A percentile compares a stretch with the other conserved stretches of the same genome.
phyloP scores from a whole-genome alignment of 1,139 yeast species.

The Kodamaea arcana region DNA sequence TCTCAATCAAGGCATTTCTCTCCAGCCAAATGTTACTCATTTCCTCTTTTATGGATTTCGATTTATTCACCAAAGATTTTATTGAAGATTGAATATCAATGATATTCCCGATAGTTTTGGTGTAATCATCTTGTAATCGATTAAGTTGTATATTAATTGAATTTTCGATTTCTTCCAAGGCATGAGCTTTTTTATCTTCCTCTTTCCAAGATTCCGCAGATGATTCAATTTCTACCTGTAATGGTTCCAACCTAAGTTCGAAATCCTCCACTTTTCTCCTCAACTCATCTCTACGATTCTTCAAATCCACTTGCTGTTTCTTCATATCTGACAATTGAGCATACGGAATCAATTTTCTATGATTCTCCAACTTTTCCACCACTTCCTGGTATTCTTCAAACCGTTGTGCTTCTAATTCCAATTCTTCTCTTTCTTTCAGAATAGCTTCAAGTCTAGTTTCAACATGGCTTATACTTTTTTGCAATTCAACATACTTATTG shows the following conservation, averaged over 20 bases:
- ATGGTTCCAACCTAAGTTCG: constrained; percentile 27
- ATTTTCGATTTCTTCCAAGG: constrained; percentile 6
- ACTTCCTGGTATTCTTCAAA: constrained; percentile 38
- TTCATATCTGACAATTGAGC: constrained; percentile 56
- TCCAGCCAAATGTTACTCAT: constrained; percentile 18
- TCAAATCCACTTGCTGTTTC: constrained; percentile 35
- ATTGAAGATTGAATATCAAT: constrained; percentile 17
- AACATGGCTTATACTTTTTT: constrained; percentile 24
- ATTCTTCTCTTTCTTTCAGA: constrained; percentile 24
- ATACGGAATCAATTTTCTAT: constrained; percentile 55
- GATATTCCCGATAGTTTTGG: constrained; percentile 17
- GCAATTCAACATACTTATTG: constrained; percentile 25
- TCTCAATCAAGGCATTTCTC: constrained; percentile 8
- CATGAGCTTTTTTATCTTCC: too few species aligned
- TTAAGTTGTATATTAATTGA: constrained; percentile 5
- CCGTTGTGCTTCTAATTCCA: constrained; percentile 38
- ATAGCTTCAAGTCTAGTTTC: constrained; percentile 28
- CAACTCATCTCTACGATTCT: constrained; percentile 39
- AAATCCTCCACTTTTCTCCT: constrained; percentile 29
- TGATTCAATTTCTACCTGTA: constrained; percentile 15
- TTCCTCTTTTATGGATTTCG: constrained; percentile 22
- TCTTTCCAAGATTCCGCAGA: constrained; percentile 5
- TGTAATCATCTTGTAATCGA: constrained; percentile 13
- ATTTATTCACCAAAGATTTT: constrained; percentile 15
- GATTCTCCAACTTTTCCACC: constrained; percentile 42